phyloP scores from a whole-genome alignment of 169 alveolate genomes.

The Perkinsus marinus region DNA sequence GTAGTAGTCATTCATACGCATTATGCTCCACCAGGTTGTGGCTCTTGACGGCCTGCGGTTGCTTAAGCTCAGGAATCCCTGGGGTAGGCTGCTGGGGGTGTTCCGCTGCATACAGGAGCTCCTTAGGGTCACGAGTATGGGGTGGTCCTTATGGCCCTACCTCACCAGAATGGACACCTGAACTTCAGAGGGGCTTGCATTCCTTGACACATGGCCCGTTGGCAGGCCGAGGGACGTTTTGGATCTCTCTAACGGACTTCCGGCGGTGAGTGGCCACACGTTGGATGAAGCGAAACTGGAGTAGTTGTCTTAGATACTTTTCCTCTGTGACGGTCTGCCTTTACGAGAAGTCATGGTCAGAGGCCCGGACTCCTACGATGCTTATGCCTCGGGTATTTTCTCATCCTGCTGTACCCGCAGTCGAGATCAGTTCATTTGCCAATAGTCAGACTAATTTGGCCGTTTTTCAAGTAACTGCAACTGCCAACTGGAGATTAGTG shows the following conservation, averaged over 20 bases:
- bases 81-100: background rate
- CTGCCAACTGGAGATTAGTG: too few relatives aligned
- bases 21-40: background rate
- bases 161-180: background rate
- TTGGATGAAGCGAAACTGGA: too few relatives aligned
- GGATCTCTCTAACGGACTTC: background rate
- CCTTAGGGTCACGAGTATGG: background rate
- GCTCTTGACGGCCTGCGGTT: background rate
- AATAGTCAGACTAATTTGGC: background rate
- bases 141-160: background rate
- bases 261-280: background rate
- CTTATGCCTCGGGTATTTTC: background rate
- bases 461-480: background rate
- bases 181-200: background rate
- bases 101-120: background rate
- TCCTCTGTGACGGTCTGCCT: background rate
- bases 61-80: background rate
- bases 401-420: background rate
- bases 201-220: background rate
- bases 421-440: background rate
- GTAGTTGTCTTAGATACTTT: background rate
- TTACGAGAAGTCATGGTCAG: background rate
- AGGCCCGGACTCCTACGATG: background rate
- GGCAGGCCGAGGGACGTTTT: background rate
- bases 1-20: background rate